phyloP scores from a whole-genome alignment of 2,329 filamentous ascomycete species.

The Sarocladiaceae sp. region DNA sequence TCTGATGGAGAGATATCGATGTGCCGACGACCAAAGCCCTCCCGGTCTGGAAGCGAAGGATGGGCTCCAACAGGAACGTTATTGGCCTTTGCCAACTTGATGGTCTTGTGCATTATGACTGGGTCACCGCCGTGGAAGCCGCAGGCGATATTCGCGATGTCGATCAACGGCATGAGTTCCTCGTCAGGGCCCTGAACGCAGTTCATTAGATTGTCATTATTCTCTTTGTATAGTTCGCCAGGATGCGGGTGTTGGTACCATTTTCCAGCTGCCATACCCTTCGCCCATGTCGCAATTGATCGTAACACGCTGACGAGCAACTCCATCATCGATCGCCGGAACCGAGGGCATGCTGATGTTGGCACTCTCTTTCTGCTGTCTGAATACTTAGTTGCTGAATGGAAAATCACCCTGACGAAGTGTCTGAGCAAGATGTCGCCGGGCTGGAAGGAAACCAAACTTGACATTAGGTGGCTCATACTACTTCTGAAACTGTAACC shows the following conservation, averaged over 20 bases:
- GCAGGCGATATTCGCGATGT: slow-evolving; percentile 57
- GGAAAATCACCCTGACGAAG: too few species aligned
- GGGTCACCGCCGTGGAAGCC: slow-evolving; percentile 56
- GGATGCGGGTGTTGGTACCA: slow-evolving; percentile 23
- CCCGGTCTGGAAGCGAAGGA: slow-evolving; percentile 56
- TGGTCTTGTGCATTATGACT: slow-evolving; percentile 56
- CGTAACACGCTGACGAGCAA: too few species aligned
- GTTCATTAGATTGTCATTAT: too few species aligned
- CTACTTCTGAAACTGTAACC: too few species aligned
- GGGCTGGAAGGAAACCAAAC: too few species aligned
- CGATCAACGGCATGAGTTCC: slow-evolving; percentile 51
- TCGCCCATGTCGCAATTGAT: slow-evolving; percentile 50
- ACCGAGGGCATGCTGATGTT: too few species aligned
- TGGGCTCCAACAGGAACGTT: slow-evolving; percentile 54
- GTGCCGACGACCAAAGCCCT: slow-evolving; percentile 57
- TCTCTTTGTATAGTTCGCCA: too few species aligned
- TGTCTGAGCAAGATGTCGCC: too few species aligned
- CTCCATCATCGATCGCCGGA: too few species aligned
- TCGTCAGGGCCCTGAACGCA: slow-evolving; percentile 49
- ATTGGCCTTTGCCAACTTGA: slow-evolving; percentile 50
- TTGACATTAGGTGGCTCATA: too few species aligned
- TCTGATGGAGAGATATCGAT: slow-evolving; percentile 54
- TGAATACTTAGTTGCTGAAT: too few species aligned
- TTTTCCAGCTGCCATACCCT: slow-evolving; percentile 38
- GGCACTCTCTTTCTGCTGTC: too few species aligned